Conservation (phyloP, 202 grass and related monocot genomes). For the Elaeis oleifera region DNA sequence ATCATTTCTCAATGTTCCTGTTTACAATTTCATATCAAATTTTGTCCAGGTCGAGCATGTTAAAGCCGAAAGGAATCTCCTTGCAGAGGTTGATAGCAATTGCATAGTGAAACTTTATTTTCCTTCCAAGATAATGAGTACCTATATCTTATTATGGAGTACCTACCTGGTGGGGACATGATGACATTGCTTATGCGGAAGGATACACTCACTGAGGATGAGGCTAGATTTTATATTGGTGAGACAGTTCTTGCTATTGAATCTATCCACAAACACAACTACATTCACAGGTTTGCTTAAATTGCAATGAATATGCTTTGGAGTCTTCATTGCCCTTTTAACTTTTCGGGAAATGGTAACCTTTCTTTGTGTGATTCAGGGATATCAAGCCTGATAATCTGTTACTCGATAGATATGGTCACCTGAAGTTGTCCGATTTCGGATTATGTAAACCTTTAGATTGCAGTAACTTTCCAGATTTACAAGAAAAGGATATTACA, state of each 20-base stretch:
- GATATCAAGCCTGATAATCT: slow-evolving; percentile 99
- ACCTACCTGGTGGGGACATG: slow-evolving; percentile 93
- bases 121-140: slow-evolving; percentile 94
- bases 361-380: slow-evolving; percentile 28
- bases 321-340: slow-evolving; percentile 5
- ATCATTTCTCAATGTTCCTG: slow-evolving; percentile 3
- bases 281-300: slow-evolving; percentile 73
- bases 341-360: background rate
- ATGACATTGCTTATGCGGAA: slow-evolving; percentile 98
- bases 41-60: slow-evolving; percentile 86
- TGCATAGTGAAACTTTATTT: slow-evolving; percentile 91
- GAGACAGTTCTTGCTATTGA: slow-evolving; percentile 87
- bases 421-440: slow-evolving; percentile 95
- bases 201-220: slow-evolving; percentile 72
- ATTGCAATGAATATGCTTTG: background rate
- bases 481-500: slow-evolving; percentile 79
- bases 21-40: slow-evolving; percentile 3
- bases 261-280: slow-evolving; percentile 91
- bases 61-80: slow-evolving; percentile 96
- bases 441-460: slow-evolving; percentile 91
- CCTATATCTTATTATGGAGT: slow-evolving; percentile 98
- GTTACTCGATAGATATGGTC: slow-evolving; percentile 80
- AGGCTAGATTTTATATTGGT: slow-evolving; percentile 81
- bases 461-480: slow-evolving; percentile 77
- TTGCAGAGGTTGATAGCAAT: slow-evolving; percentile 89